Conservation (phyloP, 179 eudicot genomes). For the Camellia oleifera region DNA sequence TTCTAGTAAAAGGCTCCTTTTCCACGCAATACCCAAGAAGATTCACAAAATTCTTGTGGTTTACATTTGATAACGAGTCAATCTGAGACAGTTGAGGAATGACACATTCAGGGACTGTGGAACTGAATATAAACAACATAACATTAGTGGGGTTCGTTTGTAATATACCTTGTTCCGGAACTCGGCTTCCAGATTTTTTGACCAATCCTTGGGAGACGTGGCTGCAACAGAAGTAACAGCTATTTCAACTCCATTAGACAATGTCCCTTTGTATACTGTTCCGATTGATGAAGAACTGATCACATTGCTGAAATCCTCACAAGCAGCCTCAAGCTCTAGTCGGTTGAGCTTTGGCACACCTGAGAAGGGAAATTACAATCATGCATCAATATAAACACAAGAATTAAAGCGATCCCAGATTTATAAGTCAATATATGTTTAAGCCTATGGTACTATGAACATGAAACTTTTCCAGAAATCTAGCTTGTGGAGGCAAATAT, state of each 20-base stretch:
- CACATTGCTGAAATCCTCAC: slow-evolving; percentile 98
- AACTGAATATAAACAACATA: neutral
- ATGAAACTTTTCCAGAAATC: neutral
- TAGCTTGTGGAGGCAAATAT: neutral
- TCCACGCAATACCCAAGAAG: slow-evolving; percentile 87
- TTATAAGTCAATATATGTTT: neutral
- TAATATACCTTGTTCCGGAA: slow-evolving; percentile 73
- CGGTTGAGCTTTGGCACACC: slow-evolving; percentile 92
- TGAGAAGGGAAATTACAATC: slow-evolving; percentile 19
- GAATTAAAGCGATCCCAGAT: neutral
- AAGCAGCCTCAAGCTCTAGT: slow-evolving; percentile 84
- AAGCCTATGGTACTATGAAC: neutral
- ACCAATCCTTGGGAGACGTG: slow-evolving; percentile 66
- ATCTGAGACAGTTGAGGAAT: slow-evolving; percentile 43
- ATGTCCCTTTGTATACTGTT: slow-evolving; percentile 82
- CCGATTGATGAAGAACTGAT: slow-evolving; percentile 60
- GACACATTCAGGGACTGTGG: neutral
- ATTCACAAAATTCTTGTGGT: slow-evolving; percentile 84
- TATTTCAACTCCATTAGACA: slow-evolving; percentile 92
- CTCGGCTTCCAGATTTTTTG: slow-evolving; percentile 54
- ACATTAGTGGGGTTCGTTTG: neutral
- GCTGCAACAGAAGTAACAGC: slow-evolving; percentile 68
- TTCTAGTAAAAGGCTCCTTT: slow-evolving; percentile 71
- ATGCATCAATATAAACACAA: neutral
- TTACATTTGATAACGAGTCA: slow-evolving; percentile 63